Evolutionary conservation across 495 filamentous ascomycete genomes (phyloP), one percentile per base, ranked within the genome.

Genomic region (Cudoniella acicularis): DNA sequence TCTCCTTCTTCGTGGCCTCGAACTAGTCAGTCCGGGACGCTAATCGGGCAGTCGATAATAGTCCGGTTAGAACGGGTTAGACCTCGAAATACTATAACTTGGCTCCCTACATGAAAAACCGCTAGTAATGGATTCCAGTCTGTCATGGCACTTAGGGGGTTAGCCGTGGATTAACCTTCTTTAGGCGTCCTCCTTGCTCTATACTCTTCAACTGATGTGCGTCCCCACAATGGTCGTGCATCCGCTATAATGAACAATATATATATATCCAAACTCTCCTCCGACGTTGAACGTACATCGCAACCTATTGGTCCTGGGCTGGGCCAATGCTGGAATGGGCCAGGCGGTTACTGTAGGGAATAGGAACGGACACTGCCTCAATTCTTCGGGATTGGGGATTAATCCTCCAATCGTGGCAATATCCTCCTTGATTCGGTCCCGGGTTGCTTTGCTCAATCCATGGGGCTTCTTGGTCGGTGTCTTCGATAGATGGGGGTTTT

Each of bases 61-160:
- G 48, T 24, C 48, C 24, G 16, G 48, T 51, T 24, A 20, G 16
- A 24, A 51, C 23, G 11, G 10, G 10, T 24, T 26, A 10, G 13
- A 54, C 26, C 51, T 36, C 23, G 18, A 54, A 54, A 54, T 54
- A 54, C 51, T 40, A 18, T 54, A 18, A 36, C 17, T 42, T 42
- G 23, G 22, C 4, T 11, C 51, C 51, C 24, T 42, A 17, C 17
- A 4, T 20, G 26, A 54, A 54, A 54, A 54, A 54, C 13, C 21
- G 51, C 30, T 54, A 42, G 51, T 17, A 54, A 54, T 54, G 26
- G 30, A 54, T 42, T 9, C 51, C 18, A 3, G 26, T 42, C 51
- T 42, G 4, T 25, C 18, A 54, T 18, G 18, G 51, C 3, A 36
- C 25, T 10, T 16, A 9, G 3, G 2, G 3, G 25, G 17, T 25